These are phyloP conservation scores for Aspergillus taichungensis DNA, from an alignment of 495 filamentous ascomycete genomes.

Conservation along the genomic window DNA sequence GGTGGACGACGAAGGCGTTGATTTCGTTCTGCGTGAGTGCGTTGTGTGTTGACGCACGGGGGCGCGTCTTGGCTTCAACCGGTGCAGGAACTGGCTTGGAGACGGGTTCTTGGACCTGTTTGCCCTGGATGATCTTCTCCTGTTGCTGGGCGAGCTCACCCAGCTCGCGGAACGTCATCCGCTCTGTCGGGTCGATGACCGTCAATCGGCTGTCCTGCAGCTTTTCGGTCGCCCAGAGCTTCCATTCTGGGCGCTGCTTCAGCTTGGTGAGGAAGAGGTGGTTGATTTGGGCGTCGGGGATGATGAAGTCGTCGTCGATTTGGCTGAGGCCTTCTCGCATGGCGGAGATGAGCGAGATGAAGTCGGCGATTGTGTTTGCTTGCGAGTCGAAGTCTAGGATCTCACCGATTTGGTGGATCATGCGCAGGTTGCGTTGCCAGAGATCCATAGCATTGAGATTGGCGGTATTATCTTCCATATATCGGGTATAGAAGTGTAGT, in stretches of 20 bases:
- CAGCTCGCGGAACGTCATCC: constrained; percentile 18
- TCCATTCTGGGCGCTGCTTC: constrained; percentile 20
- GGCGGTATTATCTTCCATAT: background rate
- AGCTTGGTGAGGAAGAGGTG: constrained; percentile 21
- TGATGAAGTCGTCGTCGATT: constrained; percentile 17
- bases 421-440: constrained; percentile 21
- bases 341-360: constrained; percentile 21
- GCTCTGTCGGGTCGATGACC: constrained; percentile 9
- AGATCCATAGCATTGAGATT: constrained; percentile 9
- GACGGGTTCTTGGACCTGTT: background rate
- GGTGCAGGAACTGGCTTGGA: too few relatives aligned
- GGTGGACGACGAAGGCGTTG: constrained; percentile 19
- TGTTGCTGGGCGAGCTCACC: constrained; percentile 15
- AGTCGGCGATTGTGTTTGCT: constrained; percentile 18
- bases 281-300: constrained; percentile 24
- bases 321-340: constrained; percentile 21
- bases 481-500: background rate
- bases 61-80: too few relatives aligned
- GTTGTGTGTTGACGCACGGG: background rate
- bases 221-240: constrained; percentile 18
- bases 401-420: constrained; percentile 24
- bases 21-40: constrained; percentile 17
- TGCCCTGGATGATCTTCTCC: constrained; percentile 6
- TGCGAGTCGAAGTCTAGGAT: constrained; percentile 23
- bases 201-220: constrained; percentile 18